Evolutionary conservation across 2,329 filamentous ascomycete genomes (phyloP), one percentile per base, ranked within the genome.

Genomic region (Hirsutella minnesotensis): DNA sequence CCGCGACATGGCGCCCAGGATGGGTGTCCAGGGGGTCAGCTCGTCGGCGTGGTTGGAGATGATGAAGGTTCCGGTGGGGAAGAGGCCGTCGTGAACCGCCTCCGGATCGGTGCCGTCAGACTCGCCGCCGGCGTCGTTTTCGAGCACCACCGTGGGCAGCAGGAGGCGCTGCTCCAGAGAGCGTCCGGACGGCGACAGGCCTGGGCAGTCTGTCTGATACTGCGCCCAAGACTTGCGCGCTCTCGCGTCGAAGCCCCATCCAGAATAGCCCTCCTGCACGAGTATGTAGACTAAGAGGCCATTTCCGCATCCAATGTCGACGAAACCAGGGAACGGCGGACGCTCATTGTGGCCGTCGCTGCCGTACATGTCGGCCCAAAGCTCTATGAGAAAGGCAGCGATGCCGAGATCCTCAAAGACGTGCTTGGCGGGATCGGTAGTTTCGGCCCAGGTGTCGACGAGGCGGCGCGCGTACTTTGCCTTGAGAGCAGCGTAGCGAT

Each of bases 41-140:
- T 98, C 89, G 58, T 98, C 92, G 10, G 90, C 90, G 60, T 98
- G 92, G 57, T 98, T 98, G 39, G 88, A 94, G 49, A 98, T 83
- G 53, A 98, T 87, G 61, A 98, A 98, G 0, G 87, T 94, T 22
- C 79, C 78, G 15, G 62, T 58, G 0, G 77, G 70, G 55, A 96
- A 95, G 9, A 70, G 55, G 30, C 90, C 92, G 47, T 69, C 60
- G 53, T 78, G 71, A 15, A 69, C 57, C 5, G 45, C 46, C 4
- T 51, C 43, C 3, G 46, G n/a, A 19, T 37, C 34, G 3, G 46
- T 29, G 1, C 50, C 46, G 4, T 46, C 49, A 9, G 44, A 39
- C n/a, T 47, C 49, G 9, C 47, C 40, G 22, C 40, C 43, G 15
- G 46, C 22, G n/a, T 12, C 4, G 46, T 49, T 34, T 31, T 40